A percentile compares a stretch with the other conserved stretches of the same genome.
phyloP scores from a whole-genome alignment of 495 filamentous ascomycete species.

The Peziza echinospora region DNA sequence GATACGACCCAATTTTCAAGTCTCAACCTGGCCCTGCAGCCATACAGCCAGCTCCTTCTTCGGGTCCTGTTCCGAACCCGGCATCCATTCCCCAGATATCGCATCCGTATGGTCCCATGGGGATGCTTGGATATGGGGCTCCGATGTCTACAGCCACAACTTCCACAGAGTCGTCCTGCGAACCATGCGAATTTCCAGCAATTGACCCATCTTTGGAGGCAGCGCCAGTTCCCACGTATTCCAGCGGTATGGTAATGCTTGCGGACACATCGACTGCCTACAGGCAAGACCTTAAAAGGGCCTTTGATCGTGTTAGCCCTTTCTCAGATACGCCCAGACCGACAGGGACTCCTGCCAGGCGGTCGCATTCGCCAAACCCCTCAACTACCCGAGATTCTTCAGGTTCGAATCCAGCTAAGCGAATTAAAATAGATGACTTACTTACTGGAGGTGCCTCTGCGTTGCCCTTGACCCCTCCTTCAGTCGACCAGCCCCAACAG shows the following conservation, averaged over 20 bases:
- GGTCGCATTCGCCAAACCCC: constrained; percentile 10
- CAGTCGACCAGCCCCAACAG: constrained; percentile 7
- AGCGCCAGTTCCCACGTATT: constrained; percentile 16
- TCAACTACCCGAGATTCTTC: constrained; percentile 9
- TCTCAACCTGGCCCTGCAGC: constrained; percentile 54
- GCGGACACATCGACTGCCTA: constrained; percentile 12
- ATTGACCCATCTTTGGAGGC: constrained; percentile 58
- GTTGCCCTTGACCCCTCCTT: constrained; percentile 18
- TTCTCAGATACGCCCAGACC: constrained; percentile 11
- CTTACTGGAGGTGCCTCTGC: constrained; percentile 14
- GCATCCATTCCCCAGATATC: constrained; percentile 19
- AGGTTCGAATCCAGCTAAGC: constrained; percentile 14
- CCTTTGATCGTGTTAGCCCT: constrained; percentile 14
- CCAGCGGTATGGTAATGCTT: constrained; percentile 6
- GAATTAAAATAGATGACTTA: constrained; percentile 19
- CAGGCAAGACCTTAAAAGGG: constrained; percentile 16
- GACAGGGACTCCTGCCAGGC: constrained; percentile 12
- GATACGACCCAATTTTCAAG: constrained; percentile 97
- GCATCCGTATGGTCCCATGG: not conserved
- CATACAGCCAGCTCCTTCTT: constrained; percentile 47
- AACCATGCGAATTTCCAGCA: constrained; percentile 36
- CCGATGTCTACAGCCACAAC: constrained; percentile 13
- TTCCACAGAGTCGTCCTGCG: constrained; percentile 18
- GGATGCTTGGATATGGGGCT: constrained; percentile 14
- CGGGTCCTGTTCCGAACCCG: constrained; percentile 28